phyloP scores from a whole-genome alignment of 495 filamentous ascomycete species.

The Tetracladium marchalianum region DNA sequence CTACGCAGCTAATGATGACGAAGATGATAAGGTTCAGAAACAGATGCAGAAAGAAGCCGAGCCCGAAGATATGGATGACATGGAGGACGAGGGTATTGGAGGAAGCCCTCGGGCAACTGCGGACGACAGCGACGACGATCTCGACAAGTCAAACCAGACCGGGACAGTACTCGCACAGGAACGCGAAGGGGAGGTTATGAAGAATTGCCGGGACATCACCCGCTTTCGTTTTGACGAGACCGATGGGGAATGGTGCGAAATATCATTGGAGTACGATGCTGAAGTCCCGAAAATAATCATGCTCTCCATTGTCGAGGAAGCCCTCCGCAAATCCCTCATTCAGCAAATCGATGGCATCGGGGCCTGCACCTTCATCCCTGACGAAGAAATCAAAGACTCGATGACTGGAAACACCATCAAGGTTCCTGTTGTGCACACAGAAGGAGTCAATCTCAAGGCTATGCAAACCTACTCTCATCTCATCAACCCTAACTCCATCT shows the following conservation, averaged over 20 bases:
- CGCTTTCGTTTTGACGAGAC: conserved; percentile 73
- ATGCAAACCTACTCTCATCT: conserved; percentile 81
- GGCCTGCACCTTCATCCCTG: conserved; percentile 57
- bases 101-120: conserved; percentile 35
- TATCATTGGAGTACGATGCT: conserved; percentile 76
- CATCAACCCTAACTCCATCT: conserved; percentile 77
- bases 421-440: conserved; percentile 58
- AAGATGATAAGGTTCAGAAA: conserved; percentile 65
- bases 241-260: conserved; percentile 61
- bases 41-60: conserved; percentile 43
- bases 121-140: conserved; percentile 32
- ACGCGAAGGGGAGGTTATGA: conserved; percentile 58
- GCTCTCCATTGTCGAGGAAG: conserved; percentile 76
- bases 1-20: conserved; percentile 87
- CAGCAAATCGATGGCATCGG: conserved; percentile 73
- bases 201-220: conserved; percentile 51
- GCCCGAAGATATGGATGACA: conserved; percentile 32
- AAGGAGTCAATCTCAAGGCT: conserved; percentile 79
- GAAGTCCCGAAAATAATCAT: conserved; percentile 84
- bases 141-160: conserved; percentile 8
- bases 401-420: conserved; percentile 33
- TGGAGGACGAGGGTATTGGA: conserved; percentile 48
- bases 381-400: conserved; percentile 46
- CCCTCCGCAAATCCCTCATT: conserved; percentile 66
- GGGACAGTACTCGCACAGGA: conserved; percentile 26